These are phyloP conservation scores for Cyberlindnera bimundalis DNA, from an alignment of 805 yeast genomes.

Conservation along the genomic window DNA sequence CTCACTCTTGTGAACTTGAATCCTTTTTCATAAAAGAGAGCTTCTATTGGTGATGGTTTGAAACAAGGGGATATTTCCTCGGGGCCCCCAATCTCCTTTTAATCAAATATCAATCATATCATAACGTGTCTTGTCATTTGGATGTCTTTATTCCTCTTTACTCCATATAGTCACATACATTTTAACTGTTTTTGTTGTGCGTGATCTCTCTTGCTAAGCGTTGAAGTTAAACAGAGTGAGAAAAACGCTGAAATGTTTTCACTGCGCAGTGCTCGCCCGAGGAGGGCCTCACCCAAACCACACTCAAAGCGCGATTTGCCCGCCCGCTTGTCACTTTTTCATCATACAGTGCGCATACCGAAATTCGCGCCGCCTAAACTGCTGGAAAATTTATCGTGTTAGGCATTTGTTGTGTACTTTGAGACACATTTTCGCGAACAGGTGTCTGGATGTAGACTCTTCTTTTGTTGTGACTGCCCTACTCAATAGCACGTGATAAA, in stretches of 20 bases:
- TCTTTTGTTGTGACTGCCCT: not conserved
- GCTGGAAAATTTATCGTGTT: slow-evolving; percentile 1
- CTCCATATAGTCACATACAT: slow-evolving; percentile 22
- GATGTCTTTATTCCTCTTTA: not conserved
- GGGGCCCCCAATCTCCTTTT: too few relatives aligned
- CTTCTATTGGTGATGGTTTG: too few relatives aligned
- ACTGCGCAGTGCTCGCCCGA: too few relatives aligned
- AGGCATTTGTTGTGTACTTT: too few relatives aligned
- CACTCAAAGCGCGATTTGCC: not conserved
- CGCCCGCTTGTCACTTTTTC: not conserved
- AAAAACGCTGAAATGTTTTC: slow-evolving; percentile 22
- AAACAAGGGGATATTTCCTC: too few relatives aligned
- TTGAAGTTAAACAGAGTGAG: slow-evolving; percentile 8
- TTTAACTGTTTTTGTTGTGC: slow-evolving; percentile 24
- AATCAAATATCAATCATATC: too few relatives aligned
- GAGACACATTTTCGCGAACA: not conserved
- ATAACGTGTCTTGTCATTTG: too few relatives aligned
- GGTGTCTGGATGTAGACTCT: slow-evolving; percentile 1
- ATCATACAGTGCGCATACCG: slow-evolving; percentile 13
- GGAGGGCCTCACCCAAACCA: too few relatives aligned
- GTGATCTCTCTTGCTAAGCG: slow-evolving; percentile 3
- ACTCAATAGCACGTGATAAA: not conserved
- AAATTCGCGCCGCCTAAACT: slow-evolving; percentile 1
- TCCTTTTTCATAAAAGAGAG: too few relatives aligned
- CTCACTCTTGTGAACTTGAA: too few relatives aligned